A percentile compares a stretch with the other conserved stretches of the same genome.
phyloP scores from a whole-genome alignment of 768 basidiomycete genomes.

The Kwoniella newhampshirensis region DNA sequence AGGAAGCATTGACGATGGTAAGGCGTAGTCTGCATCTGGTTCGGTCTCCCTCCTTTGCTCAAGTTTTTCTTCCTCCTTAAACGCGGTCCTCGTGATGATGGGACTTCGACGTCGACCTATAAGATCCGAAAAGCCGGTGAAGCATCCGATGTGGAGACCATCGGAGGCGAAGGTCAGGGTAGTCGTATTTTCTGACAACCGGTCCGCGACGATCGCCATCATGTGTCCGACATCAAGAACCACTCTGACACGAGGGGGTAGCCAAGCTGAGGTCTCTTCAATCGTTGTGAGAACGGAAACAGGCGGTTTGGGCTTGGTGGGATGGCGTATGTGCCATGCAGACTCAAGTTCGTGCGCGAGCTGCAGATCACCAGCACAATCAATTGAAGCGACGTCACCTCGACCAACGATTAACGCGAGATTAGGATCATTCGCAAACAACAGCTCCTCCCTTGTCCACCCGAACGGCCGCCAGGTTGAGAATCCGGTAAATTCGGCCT shows the following conservation, averaged over 20 bases:
- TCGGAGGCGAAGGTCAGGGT: slow-evolving; percentile 34
- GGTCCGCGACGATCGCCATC: slow-evolving; percentile 33
- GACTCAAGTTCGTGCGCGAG: slow-evolving; percentile 33
- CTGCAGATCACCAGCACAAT: slow-evolving; percentile 37
- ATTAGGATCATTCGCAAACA: slow-evolving; percentile 45
- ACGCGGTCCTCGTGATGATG: slow-evolving; percentile 21
- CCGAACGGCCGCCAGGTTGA: slow-evolving; percentile 43
- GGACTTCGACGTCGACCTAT: slow-evolving; percentile 30
- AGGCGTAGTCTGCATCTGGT: slow-evolving; percentile 18
- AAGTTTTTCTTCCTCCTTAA: slow-evolving; percentile 36
- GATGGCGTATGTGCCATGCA: slow-evolving; percentile 20
- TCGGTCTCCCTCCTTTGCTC: slow-evolving; percentile 17
- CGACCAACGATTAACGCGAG: slow-evolving; percentile 33
- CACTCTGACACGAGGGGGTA: slow-evolving; percentile 41
- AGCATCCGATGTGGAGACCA: slow-evolving; percentile 36
- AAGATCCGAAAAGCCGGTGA: slow-evolving; percentile 32
- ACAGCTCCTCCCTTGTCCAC: slow-evolving; percentile 42
- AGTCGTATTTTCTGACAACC: slow-evolving; percentile 26
- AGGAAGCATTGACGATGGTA: slow-evolving; percentile 31
- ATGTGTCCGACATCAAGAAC: slow-evolving; percentile 38
- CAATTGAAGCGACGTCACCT: slow-evolving; percentile 29
- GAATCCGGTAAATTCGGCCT: slow-evolving; percentile 32
- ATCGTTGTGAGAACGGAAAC: neutral
- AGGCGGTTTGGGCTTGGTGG: slow-evolving; percentile 1
- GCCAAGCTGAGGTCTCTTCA: slow-evolving; percentile 1